These are phyloP conservation scores for Globisporangium paddicum DNA, from an alignment of 352 stramenopile genomes.

Conservation along the genomic window DNA sequence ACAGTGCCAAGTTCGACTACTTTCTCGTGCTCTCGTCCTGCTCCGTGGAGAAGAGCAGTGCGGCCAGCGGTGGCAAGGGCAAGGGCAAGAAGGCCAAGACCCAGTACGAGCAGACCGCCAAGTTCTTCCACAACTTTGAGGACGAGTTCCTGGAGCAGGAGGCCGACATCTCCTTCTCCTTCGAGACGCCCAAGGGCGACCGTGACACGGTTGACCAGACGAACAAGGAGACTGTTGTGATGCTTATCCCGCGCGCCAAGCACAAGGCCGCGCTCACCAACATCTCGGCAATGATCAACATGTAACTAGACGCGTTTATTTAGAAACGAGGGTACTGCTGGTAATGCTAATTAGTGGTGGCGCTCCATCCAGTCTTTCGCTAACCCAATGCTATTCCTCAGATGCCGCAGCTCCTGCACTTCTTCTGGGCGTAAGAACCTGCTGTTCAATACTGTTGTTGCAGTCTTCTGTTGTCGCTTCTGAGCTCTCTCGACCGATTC, in stretches of 20 bases:
- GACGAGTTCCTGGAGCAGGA: constrained; percentile 83
- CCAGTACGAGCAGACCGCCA: constrained; percentile 54
- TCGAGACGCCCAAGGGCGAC: constrained; percentile 66
- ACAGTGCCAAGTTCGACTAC: constrained; percentile 78
- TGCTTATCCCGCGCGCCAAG: constrained; percentile 71
- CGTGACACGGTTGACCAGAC: constrained; percentile 52
- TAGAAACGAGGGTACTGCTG: constrained; percentile 16
- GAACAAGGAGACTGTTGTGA: constrained; percentile 68
- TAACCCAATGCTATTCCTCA: constrained; percentile 57
- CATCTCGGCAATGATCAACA: constrained; percentile 81
- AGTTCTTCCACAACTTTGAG: constrained; percentile 85
- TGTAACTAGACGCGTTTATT: constrained; percentile 49
- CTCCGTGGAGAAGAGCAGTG: constrained; percentile 45
- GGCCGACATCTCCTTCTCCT: constrained; percentile 60
- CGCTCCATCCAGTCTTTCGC: constrained; percentile 66
- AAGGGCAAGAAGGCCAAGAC: constrained; percentile 79
- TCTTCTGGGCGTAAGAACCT: constrained; percentile 61
- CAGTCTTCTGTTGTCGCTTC: not conserved
- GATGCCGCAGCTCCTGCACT: constrained; percentile 37
- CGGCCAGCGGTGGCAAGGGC: constrained; percentile 11
- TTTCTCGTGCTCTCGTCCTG: constrained; percentile 74
- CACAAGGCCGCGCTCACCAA: constrained; percentile 76
- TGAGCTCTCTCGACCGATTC: not conserved
- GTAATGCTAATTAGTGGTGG: constrained; percentile 7
- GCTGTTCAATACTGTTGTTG: constrained; percentile 8